These are phyloP conservation scores for Alternaria infectoria DNA, from an alignment of 2,329 filamentous ascomycete species.

Conservation along the genomic window DNA sequence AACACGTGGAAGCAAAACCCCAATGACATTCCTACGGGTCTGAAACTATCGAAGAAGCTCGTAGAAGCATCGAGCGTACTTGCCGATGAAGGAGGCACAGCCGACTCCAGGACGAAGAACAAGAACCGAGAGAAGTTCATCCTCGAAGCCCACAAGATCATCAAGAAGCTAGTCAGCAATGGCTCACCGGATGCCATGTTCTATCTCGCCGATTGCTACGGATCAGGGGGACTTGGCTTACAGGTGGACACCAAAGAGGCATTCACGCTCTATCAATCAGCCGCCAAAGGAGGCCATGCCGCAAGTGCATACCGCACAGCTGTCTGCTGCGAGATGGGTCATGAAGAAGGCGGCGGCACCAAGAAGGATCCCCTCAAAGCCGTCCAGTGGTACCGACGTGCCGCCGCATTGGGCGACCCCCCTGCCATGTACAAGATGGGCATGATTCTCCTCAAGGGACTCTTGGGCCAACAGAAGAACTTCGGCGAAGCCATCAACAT, in stretches of 20 bases:
- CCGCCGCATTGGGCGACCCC: conserved; percentile 86
- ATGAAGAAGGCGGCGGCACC: conserved; percentile 92
- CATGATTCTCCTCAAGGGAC: conserved; percentile 91
- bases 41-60: conserved; percentile 80
- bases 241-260: conserved; percentile 89
- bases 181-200: conserved; percentile 91
- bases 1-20: conserved; percentile 72
- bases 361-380: conserved; percentile 90
- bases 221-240: conserved; percentile 78
- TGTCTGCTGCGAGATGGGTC: conserved; percentile 95
- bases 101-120: conserved; percentile 67
- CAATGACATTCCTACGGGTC: conserved; percentile 71
- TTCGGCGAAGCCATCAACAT: conserved; percentile 86
- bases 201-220: conserved; percentile 87
- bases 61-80: conserved; percentile 84
- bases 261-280: conserved; percentile 90
- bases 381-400: conserved; percentile 97
- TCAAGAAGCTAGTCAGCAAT: conserved; percentile 81
- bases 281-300: conserved; percentile 86
- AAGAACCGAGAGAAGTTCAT: conserved; percentile 82
- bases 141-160: conserved; percentile 83
- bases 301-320: conserved; percentile 92
- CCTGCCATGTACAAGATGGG: conserved; percentile 99
- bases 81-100: conserved; percentile 74
- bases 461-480: conserved; percentile 85